phyloP scores from a whole-genome alignment of 2,329 filamentous ascomycete species.

The Nemania sp. region DNA sequence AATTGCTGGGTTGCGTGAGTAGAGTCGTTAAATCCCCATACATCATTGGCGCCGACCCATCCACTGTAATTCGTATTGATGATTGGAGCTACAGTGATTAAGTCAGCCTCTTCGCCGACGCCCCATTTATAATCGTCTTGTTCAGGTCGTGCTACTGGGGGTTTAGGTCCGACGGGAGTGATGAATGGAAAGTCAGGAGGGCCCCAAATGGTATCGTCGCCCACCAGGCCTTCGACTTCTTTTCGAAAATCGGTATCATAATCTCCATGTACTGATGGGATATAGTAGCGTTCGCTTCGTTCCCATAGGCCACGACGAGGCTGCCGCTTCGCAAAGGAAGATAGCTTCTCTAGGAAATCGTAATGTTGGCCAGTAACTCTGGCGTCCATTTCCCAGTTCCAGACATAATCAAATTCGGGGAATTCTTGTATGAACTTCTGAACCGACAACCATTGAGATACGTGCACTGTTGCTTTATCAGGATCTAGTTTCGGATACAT shows the following conservation, averaged over 20 bases:
- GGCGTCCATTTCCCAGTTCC: slow-evolving; percentile 90
- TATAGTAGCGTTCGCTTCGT: slow-evolving; percentile 78
- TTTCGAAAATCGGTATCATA: slow-evolving; percentile 76
- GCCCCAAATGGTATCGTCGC: slow-evolving; percentile 74
- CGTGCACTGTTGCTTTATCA: slow-evolving; percentile 65
- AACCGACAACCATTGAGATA: slow-evolving; percentile 76
- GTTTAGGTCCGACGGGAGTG: slow-evolving; percentile 71
- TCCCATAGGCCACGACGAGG: slow-evolving; percentile 81
- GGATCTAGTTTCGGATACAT: slow-evolving; percentile 81
- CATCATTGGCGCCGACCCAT: slow-evolving; percentile 77
- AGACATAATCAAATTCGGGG: slow-evolving; percentile 83
- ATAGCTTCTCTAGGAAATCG: slow-evolving; percentile 77
- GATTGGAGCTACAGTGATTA: slow-evolving; percentile 81
- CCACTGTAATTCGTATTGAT: slow-evolving; percentile 79
- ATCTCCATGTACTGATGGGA: slow-evolving; percentile 74
- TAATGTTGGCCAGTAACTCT: slow-evolving; percentile 85
- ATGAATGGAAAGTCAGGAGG: slow-evolving; percentile 69
- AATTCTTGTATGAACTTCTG: slow-evolving; percentile 82
- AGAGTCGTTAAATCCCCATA: slow-evolving; percentile 72
- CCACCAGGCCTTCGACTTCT: slow-evolving; percentile 67
- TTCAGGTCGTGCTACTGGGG: slow-evolving; percentile 67
- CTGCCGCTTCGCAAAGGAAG: slow-evolving; percentile 72
- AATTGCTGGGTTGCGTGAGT: slow-evolving; percentile 65
- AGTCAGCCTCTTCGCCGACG: slow-evolving; percentile 79
- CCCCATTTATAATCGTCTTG: slow-evolving; percentile 81